phyloP scores from a whole-genome alignment of 257 asterid species.

The Nemophila menziesii region DNA sequence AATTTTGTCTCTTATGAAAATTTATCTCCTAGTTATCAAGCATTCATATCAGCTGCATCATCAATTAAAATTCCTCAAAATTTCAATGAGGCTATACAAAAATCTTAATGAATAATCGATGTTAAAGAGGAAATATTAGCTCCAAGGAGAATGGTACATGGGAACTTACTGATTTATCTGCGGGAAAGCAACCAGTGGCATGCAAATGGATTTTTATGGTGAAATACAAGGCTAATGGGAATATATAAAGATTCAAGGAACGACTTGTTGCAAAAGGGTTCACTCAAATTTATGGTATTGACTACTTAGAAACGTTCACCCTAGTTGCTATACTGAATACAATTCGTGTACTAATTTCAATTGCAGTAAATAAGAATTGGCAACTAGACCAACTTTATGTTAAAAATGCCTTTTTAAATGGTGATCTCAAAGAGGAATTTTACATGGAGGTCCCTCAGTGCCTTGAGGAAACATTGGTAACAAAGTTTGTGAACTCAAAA shows the following conservation, averaged over 20 bases:
- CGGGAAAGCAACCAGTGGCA: neutral
- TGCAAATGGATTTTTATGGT: neutral
- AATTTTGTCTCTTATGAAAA: neutral
- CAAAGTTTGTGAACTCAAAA: no score
- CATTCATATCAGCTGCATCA: neutral
- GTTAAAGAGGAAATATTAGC: neutral
- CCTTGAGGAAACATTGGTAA: neutral
- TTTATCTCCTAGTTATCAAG: neutral
- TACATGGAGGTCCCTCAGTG: constrained; percentile 2
- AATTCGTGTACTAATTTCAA: neutral
- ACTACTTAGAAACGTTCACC: neutral
- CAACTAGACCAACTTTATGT: neutral
- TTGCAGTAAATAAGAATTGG: neutral
- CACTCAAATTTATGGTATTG: neutral
- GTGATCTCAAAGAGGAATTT: neutral
- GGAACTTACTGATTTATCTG: neutral
- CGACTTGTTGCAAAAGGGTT: neutral
- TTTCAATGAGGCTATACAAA: neutral
- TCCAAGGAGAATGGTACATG: constrained; percentile 1
- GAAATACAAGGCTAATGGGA: neutral
- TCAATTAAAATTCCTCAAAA: neutral
- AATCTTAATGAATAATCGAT: neutral
- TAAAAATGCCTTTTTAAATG: neutral
- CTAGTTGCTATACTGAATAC: neutral
- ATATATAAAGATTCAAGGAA: neutral